Evolutionary conservation across 2,329 filamentous ascomycete genomes (phyloP).

Genomic region (Calonectria pseudoturangicola): DNA sequence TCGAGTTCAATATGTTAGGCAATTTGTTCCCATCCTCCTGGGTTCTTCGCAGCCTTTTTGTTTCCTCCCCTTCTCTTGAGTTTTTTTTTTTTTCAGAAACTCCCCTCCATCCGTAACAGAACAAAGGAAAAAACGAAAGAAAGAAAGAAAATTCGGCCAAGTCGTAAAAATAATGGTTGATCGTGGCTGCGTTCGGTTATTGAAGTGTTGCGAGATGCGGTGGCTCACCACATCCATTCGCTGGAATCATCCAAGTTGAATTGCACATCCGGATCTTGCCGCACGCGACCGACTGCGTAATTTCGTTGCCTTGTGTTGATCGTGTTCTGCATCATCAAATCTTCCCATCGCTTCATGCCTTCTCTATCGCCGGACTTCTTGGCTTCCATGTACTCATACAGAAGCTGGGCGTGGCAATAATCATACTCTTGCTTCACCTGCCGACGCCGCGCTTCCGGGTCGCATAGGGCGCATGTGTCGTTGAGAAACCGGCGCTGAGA

Average conservation of each 20-base stretch:
- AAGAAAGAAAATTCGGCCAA: background rate
- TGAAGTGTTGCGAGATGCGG: background rate
- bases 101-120: too few relatives aligned
- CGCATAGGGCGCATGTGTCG: slow-evolving; percentile 63
- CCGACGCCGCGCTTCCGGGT: slow-evolving; percentile 55
- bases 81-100: too few relatives aligned
- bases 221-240: slow-evolving; percentile 28
- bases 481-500: slow-evolving; percentile 51
- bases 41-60: background rate
- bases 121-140: too few relatives aligned
- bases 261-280: slow-evolving; percentile 47
- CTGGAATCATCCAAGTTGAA: slow-evolving; percentile 45
- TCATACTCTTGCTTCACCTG: slow-evolving; percentile 53
- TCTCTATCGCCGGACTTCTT: slow-evolving; percentile 49
- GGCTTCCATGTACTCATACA: slow-evolving; percentile 53
- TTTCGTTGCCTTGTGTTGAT: slow-evolving; percentile 47
- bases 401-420: slow-evolving; percentile 52
- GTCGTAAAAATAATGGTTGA: too few relatives aligned
- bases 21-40: background rate
- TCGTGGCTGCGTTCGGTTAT: background rate
- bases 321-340: slow-evolving; percentile 49
- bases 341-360: slow-evolving; percentile 50
- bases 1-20: background rate
- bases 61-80: background rate
- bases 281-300: slow-evolving; percentile 49